Percentiles rank a stretch among this genome's conserved stretches.
These are phyloP conservation scores for Ceratocystis huliohia DNA, from an alignment of 2,329 filamentous ascomycete species.

Conservation along the genomic window DNA sequence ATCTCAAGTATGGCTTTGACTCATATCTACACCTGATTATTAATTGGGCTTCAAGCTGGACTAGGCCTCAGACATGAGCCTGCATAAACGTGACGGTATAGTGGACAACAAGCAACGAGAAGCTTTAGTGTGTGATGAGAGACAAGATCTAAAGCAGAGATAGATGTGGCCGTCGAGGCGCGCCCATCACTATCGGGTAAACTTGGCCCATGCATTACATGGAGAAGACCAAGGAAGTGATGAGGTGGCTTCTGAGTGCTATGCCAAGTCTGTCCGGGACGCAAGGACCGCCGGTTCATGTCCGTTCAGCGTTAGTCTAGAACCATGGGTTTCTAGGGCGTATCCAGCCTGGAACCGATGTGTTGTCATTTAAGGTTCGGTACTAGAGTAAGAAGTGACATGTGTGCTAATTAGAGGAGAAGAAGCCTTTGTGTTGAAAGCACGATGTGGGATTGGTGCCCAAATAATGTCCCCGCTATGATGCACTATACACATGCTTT, in stretches of 20 bases:
- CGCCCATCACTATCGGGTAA: no score
- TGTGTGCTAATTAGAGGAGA: background rate
- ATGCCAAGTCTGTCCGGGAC: no score
- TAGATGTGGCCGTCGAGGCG: no score
- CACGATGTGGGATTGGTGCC: background rate
- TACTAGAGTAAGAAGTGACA: background rate
- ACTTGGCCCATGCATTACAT: background rate
- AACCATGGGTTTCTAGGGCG: background rate
- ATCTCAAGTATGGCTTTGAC: no score
- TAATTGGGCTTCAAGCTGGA: no score
- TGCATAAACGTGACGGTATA: no score
- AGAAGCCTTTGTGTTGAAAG: background rate
- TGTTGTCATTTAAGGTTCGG: background rate
- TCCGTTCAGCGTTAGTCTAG: background rate
- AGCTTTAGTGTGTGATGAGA: no score
- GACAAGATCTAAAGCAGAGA: no score
- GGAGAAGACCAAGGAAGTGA: background rate
- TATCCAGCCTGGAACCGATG: background rate
- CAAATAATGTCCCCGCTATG: background rate
- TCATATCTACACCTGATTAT: no score
- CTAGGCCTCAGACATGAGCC: no score
- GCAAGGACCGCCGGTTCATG: background rate
- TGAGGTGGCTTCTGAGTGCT: background rate
- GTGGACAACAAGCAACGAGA: no score
- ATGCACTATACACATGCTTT: no score